Percentiles rank a stretch among this genome's conserved stretches.
Conservation (phyloP, 2,329 filamentous ascomycete species). For the Microsporum audouinii region DNA sequence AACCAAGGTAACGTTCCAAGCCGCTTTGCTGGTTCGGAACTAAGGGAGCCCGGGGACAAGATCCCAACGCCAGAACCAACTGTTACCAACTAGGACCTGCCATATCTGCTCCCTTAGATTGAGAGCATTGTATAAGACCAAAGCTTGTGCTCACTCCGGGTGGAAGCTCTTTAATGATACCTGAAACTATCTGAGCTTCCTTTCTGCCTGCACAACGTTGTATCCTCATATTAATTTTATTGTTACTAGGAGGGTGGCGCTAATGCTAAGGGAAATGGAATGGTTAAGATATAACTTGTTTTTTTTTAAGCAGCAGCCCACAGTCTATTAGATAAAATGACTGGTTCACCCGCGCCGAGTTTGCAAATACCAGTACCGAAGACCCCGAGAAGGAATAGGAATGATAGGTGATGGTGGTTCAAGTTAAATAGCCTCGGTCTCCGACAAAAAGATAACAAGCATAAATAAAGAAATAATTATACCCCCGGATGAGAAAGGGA, state of each 20-base stretch:
- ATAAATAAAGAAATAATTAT: background rate
- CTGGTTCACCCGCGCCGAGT: background rate
- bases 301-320: background rate
- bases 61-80: background rate
- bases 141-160: conserved; percentile 58
- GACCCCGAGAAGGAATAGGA: background rate
- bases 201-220: background rate
- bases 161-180: background rate
- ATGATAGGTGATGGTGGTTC: background rate
- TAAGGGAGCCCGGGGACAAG: background rate
- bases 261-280: background rate
- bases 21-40: background rate
- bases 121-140: conserved; percentile 89
- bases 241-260: background rate
- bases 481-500: background rate
- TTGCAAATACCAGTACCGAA: background rate
- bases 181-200: background rate
- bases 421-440: background rate
- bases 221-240: background rate
- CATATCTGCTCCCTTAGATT: conserved; percentile 89
- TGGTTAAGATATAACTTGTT: background rate
- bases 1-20: background rate
- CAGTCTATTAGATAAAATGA: background rate
- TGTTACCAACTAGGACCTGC: conserved; percentile 54
- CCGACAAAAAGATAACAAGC: background rate